A percentile compares a stretch with the other conserved stretches of the same genome.
Conservation (phyloP, 2,329 filamentous ascomycete species). For the Triangularia verruculosa region DNA sequence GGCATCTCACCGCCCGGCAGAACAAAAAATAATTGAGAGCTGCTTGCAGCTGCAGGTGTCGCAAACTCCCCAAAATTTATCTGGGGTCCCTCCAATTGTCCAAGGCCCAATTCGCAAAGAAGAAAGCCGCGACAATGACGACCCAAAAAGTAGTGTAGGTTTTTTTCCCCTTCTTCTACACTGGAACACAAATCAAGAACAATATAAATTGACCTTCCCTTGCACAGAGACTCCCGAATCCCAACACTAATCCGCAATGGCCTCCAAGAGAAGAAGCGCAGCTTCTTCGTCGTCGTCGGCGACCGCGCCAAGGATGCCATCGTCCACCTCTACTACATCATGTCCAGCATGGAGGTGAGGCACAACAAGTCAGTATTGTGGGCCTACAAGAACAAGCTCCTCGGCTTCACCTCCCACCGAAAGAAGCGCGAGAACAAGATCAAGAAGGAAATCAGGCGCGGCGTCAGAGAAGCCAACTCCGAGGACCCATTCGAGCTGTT, state of each 20-base stretch:
- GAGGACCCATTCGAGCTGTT: slow-evolving; percentile 98
- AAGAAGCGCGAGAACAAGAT: slow-evolving; percentile 99
- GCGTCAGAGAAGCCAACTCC: slow-evolving; percentile 84
- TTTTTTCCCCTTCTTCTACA: neutral
- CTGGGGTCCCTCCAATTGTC: slow-evolving; percentile 20
- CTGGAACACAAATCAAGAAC: neutral
- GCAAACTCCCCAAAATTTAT: slow-evolving; percentile 13
- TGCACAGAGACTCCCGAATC: slow-evolving; percentile 76
- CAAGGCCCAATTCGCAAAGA: slow-evolving; percentile 8
- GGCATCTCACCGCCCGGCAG: slow-evolving; percentile 23
- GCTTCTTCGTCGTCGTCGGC: slow-evolving; percentile 95
- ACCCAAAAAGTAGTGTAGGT: slow-evolving; percentile 57
- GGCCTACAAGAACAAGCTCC: slow-evolving; percentile 97
- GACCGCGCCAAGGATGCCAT: slow-evolving; percentile 95
- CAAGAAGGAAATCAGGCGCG: slow-evolving; percentile 95
- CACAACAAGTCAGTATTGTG: slow-evolving; percentile 95
- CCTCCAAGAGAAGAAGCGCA: slow-evolving; percentile 92
- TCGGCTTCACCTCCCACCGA: slow-evolving; percentile 86
- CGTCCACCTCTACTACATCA: slow-evolving; percentile 87
- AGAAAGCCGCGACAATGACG: slow-evolving; percentile 47
- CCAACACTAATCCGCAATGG: slow-evolving; percentile 89
- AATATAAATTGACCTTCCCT: slow-evolving; percentile 4
- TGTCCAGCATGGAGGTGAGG: slow-evolving; percentile 85
- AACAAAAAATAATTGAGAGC: slow-evolving; percentile 25
- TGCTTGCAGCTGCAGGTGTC: slow-evolving; percentile 2